Base-by-base conservation (phyloP, 1,284 basidiomycete genomes). In the Leccinum pachyderme region DNA sequence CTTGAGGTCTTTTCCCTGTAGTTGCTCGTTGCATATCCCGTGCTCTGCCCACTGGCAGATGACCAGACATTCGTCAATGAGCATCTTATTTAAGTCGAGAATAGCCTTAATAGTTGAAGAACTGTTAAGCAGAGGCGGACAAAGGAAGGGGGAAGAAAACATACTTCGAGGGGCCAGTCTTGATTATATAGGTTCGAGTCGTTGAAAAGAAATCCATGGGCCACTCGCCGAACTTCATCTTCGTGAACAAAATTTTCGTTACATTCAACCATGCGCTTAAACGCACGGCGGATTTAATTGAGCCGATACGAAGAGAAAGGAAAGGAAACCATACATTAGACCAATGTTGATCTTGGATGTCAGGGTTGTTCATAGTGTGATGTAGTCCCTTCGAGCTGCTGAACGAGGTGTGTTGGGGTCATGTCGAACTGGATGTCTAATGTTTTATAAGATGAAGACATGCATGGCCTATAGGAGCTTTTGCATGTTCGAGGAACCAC, bases 361-460 rank as follows among this genome's bases (percentile, higher is more conserved):
- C 7, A 3, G 4, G 5, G 32, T 31, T 22, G 22, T 2, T 7
- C 59, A 62, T 59, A 0, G 12, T 24, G 6, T 33, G 29, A 52
- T 0, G 24, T 25, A 27, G 31, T 9, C 28, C 25, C 25, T 49
- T 47, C 18, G 31, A 7, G 44, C 39, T 50, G 24, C 37, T 25
- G 45, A 33, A 6, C 1, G 13, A 29, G 8, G 32, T 13, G 24
- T 45, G 4, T 13, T 61, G 41, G 24, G 29, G 13, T 9, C 28
- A 46, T 13, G 9, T 12, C 22, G 32, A 43, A 5, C 15, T 43
- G 37, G 45, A 24, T 8, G 3, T n/a, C n/a, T 33, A 27, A 13
- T 27, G 32, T 52, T 66, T 57, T 64, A 65, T n/a, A 12, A 24
- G 5, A 7, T 24, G 22, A n/a, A 31, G 29, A 4, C 13, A 22